These are phyloP conservation scores for Kwoniella sp. DNA, from an alignment of 768 basidiomycete species.

Conservation along the genomic window DNA sequence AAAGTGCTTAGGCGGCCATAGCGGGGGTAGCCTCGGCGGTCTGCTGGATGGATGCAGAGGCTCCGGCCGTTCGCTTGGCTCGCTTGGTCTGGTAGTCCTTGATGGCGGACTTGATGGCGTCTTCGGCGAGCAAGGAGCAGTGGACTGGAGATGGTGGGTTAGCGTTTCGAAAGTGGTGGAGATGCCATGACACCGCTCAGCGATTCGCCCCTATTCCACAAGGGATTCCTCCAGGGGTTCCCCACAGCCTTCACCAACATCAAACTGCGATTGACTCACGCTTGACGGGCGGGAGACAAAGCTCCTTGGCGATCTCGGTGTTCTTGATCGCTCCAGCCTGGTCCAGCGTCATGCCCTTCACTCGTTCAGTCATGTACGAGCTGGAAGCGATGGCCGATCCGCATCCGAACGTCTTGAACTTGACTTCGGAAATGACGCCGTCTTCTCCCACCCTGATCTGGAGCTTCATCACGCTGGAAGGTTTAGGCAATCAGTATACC, in stretches of 20 bases:
- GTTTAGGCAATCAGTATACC: too few relatives aligned
- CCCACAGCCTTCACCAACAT: too few relatives aligned
- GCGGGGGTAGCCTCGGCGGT: too few relatives aligned
- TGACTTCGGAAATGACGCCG: constrained; percentile 87
- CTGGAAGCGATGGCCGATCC: constrained; percentile 91
- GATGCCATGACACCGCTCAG: too few relatives aligned
- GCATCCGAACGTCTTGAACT: constrained; percentile 99
- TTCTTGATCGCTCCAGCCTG: constrained; percentile 96
- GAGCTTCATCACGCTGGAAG: constrained; percentile 84
- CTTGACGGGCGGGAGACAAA: constrained; percentile 92
- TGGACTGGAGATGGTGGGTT: constrained; percentile 45
- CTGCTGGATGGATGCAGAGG: too few relatives aligned
- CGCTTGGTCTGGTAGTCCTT: constrained; percentile 91
- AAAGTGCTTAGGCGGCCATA: too few relatives aligned
- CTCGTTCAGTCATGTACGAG: constrained; percentile 98
- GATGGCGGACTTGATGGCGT: constrained; percentile 95
- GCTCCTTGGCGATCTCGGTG: constrained; percentile 97
- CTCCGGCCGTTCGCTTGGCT: constrained; percentile 51
- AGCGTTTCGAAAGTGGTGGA: too few relatives aligned
- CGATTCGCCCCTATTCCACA: too few relatives aligned
- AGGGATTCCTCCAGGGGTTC: too few relatives aligned
- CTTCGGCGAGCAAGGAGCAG: constrained; percentile 82
- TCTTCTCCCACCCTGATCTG: constrained; percentile 95
- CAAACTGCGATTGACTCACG: constrained; percentile 37
- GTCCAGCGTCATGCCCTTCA: constrained; percentile 87